Base-by-base conservation (phyloP, 208 protist genomes). In the Trichomonas tenax region DNA sequence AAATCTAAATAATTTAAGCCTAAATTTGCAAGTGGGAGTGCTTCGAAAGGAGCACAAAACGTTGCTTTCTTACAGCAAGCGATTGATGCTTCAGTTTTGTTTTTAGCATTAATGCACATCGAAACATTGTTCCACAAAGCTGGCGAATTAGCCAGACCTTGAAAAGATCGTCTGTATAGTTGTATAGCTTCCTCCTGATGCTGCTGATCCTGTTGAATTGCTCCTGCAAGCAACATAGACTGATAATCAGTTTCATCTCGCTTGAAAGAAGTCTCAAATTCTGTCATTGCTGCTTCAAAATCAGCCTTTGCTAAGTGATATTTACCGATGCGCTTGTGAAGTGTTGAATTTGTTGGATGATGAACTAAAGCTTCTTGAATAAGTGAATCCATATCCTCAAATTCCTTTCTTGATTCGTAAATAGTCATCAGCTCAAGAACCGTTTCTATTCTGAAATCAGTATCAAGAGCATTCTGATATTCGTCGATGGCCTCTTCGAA, bases 381-480 rank as follows among this genome's bases (percentile, higher is more conserved):
- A 21, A 93, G 17, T 2, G 14, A n/a, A 6, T 48, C 21, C 9
- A 93, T 14, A 21, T 41, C 40, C 36, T 41, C 41, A 93, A 26
- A 48, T 48, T 93, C 86, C 14, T 93, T 23, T 51, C 51, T 41
- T 15, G n/a, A 10, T 9, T 93, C 86, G 31, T 93, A 93, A 38
- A 93, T 51, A 51, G 48, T 93, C 41, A 93, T 93, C 6, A 93
- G 44, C 38, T 93, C 86, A 38, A 93, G 86, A 58, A 93, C 41
- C 38, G 86, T 93, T 93, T 93, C 86, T 17, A 93, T 48, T 38
- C 86, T 23, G 6, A 51, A 51, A 51, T 93, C 86, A 34, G 86
- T 51, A 93, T 93, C 86, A 51, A 93, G 44, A 11, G 86, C 86
- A 93, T 58, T 58, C 46, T 93, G 86, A 93, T 49, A 93, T 38